Base-by-base conservation (phyloP, 257 asterid species). In the Coffea canephora region DNA sequence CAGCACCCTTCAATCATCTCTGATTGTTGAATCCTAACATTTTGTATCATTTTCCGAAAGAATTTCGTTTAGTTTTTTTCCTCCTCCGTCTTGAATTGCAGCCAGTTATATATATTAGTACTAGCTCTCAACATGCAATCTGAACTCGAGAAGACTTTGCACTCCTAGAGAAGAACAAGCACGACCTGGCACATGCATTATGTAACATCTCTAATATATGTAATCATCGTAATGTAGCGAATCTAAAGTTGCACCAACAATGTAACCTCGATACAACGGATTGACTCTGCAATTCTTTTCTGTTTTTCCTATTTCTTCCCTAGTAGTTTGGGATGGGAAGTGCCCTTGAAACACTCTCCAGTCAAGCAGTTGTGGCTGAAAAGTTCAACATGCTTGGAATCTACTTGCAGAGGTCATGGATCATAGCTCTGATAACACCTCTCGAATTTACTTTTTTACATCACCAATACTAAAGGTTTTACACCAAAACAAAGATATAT, bases 291-390 rank as follows among this genome's bases (percentile, higher is more conserved):
- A 23, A 18, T 8, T 59, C 12, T 19, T 50, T 14, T 39, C 9
- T 49, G 7, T 2, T 19, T 66, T 46, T 73, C 36, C 23, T 8
- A 62, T n/a, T 46, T 31, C 27, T 68, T 75, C 49, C 41, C 2
- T 61, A 5, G 3, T 72, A 86, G 89, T 49, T 81, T 15, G 89
- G 89, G 15, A 76, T 86, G 83, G 85, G 84, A 79, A 86, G 87
- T 45, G 89, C 89, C 5, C 78, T 84, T 0, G 85, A 86, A 54
- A 86, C 87, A 8, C 86, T 81, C 0, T 86, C 86, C 18, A 87
- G 87, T 39, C 89, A 86, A 69, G 85, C 89, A n/a, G 73, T 75
- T 46, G 89, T 87, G 0, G 87, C 89, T 3, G 83, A 75, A 54
- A 71, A 79, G 39, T 74, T 69, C 65, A 41, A 55, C 48, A 78